Percentiles rank a stretch among this genome's conserved stretches.
phyloP scores from a whole-genome alignment of 139 green algal genomes.

The Asterochloris sp. region DNA sequence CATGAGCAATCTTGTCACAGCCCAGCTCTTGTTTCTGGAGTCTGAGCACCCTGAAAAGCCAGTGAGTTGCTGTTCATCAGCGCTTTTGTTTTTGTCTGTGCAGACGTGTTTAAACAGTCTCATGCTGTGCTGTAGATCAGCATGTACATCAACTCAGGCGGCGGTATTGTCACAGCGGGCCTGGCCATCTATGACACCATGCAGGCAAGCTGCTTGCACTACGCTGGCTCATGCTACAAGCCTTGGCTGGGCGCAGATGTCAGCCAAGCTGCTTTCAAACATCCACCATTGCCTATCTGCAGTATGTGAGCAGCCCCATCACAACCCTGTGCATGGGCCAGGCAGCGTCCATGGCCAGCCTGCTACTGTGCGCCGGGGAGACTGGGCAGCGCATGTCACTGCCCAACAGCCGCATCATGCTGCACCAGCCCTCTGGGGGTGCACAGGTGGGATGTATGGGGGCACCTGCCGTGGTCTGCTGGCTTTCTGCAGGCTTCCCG shows the following conservation, averaged over 20 bases:
- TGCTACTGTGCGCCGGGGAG: constrained; percentile 84
- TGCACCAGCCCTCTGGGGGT: constrained; percentile 91
- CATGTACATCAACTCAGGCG: constrained; percentile 97
- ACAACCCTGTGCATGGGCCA: constrained; percentile 92
- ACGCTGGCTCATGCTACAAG: not conserved
- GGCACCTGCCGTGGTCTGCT: not conserved
- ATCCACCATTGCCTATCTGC: constrained; percentile 7
- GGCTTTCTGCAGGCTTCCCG: not conserved
- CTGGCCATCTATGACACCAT: constrained; percentile 99
- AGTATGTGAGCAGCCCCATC: constrained; percentile 91
- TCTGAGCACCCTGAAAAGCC: constrained; percentile 90
- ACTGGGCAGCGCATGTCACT: constrained; percentile 70
- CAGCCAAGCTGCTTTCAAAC: not conserved
- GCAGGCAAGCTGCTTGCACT: constrained; percentile 50
- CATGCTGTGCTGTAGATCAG: constrained; percentile 60
- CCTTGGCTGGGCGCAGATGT: not conserved
- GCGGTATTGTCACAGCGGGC: constrained; percentile 87
- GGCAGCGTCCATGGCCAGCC: constrained; percentile 88
- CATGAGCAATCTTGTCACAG: constrained; percentile 75
- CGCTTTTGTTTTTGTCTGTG: not conserved
- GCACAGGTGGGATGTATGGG: constrained; percentile 40
- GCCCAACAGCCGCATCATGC: constrained; percentile 93
- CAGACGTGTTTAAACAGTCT: not conserved
- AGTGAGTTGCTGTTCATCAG: constrained; percentile 34
- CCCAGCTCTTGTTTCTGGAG: constrained; percentile 93